Percentiles rank a stretch among this genome's conserved stretches.
These are phyloP conservation scores for Neurospora sp. DNA, from an alignment of 495 filamentous ascomycete genomes.

Conservation along the genomic window DNA sequence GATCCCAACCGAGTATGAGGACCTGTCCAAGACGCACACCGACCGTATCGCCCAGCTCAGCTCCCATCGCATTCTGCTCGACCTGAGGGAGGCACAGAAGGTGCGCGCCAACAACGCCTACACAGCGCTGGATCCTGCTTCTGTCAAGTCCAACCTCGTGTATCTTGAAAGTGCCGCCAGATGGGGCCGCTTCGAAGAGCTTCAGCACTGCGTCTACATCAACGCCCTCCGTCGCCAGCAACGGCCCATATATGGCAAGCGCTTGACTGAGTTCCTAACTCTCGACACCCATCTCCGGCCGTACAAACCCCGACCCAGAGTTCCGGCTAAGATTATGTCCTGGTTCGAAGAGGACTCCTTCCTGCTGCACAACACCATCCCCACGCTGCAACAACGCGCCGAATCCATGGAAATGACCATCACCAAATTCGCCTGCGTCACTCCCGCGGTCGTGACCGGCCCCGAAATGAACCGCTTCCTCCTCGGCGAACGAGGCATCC, in stretches of 20 bases:
- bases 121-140: conserved; percentile 48
- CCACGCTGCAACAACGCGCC: conserved; percentile 61
- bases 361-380: conserved; percentile 60
- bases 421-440: conserved; percentile 81
- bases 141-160: conserved; percentile 57
- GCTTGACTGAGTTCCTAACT: conserved; percentile 59
- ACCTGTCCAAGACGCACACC: conserved; percentile 48
- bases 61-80: conserved; percentile 50
- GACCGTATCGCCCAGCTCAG: conserved; percentile 54
- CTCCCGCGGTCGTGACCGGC: conserved; percentile 72
- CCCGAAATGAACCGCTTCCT: conserved; percentile 56
- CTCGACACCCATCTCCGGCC: conserved; percentile 48
- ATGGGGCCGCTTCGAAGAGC: conserved; percentile 63
- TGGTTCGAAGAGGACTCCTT: conserved; percentile 67
- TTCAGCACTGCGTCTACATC: conserved; percentile 70
- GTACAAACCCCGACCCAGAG: conserved; percentile 42
- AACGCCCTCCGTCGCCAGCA: conserved; percentile 74
- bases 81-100: conserved; percentile 53
- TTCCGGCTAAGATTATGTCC: conserved; percentile 46
- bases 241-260: conserved; percentile 69
- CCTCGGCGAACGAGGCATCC: conserved; percentile 48
- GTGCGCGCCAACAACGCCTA: conserved; percentile 47
- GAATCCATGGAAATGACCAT: conserved; percentile 62
- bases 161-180: conserved; percentile 63
- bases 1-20: conserved; percentile 61